phyloP scores from a whole-genome alignment of 208 protist genomes.

The Histomonas meleagridis region DNA sequence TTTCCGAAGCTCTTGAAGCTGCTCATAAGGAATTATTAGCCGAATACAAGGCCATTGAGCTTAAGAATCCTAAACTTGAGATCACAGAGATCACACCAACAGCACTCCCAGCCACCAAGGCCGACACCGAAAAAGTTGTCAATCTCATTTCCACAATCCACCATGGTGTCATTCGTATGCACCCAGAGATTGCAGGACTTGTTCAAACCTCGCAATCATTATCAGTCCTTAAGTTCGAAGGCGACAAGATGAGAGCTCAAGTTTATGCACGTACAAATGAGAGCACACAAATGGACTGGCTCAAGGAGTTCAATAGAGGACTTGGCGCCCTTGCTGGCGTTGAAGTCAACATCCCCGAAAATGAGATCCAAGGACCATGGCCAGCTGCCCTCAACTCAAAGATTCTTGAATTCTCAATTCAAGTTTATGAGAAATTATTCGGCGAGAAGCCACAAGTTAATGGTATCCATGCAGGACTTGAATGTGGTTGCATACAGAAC shows the following conservation, averaged over 20 bases:
- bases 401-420: not conserved
- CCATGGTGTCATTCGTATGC: not conserved
- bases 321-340: not conserved
- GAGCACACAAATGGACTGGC: not conserved
- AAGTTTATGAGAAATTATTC: not conserved
- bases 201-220: not conserved
- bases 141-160: not conserved
- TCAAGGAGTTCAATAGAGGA: not conserved
- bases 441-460: not conserved
- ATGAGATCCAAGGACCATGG: not conserved
- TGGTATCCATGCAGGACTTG: not conserved
- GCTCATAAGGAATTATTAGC: not conserved
- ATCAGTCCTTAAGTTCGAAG: not conserved
- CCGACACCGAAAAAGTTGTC: not conserved
- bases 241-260: not conserved
- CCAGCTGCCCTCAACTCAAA: not conserved
- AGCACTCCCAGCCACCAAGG: not conserved
- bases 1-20: not conserved
- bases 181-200: not conserved
- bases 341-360: not conserved
- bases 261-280: slow-evolving; percentile 18
- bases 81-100: not conserved
- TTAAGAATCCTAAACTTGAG: not conserved
- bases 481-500: not conserved
- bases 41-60: not conserved